Base-by-base conservation (phyloP, 2,329 filamentous ascomycete genomes). In the Paecilomyces sp. region DNA sequence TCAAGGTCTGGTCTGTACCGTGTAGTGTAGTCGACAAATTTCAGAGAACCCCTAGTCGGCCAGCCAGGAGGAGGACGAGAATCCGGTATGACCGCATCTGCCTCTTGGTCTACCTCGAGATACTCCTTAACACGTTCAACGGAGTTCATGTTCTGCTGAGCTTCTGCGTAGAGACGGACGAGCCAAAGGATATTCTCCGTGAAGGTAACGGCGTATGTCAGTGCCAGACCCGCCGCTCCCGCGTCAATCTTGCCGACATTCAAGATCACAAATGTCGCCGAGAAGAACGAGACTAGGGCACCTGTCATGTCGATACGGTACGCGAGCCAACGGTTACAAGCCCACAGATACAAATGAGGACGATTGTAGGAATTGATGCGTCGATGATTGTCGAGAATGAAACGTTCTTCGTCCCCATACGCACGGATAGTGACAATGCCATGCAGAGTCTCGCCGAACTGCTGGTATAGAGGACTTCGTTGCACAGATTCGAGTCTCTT, bases 141-240 rank as follows among this genome's bases (percentile, higher is more conserved):
- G 2, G 93, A 93, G 77, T 99, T 99, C 94, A 99, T 97, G 77
- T 97, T 97, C 76, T 99, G 94, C 77, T 99, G 94, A 69, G 97
- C 97, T 71, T 90, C 86, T 0, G 92, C 89, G 73, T 99, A 99
- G 13, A 97, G 82, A 54, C 94, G 88, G 31, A 99, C 92, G 58
- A 97, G 87, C 94, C 94, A 99, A 18, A 99, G 79, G 6, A 99
- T 89, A 65, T 96, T 97, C 74, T 99, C 94, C 0, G 92, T 96
- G 70, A 99, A 99, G 1, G 91, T 93, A 66, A 99, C 91, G 15
- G 94, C 94, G 70, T 99, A 99, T 56, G 91, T 96, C 68, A 99
- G 80, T 4, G 94, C 96, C 63, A 99, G 84, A 79, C 94, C 94
- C 33, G 93, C 94, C 55, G 92, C 90, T 64, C 94, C 94, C 52